Conservation (phyloP, 2,329 filamentous ascomycete species). For the Cyphellophora attinorum region DNA sequence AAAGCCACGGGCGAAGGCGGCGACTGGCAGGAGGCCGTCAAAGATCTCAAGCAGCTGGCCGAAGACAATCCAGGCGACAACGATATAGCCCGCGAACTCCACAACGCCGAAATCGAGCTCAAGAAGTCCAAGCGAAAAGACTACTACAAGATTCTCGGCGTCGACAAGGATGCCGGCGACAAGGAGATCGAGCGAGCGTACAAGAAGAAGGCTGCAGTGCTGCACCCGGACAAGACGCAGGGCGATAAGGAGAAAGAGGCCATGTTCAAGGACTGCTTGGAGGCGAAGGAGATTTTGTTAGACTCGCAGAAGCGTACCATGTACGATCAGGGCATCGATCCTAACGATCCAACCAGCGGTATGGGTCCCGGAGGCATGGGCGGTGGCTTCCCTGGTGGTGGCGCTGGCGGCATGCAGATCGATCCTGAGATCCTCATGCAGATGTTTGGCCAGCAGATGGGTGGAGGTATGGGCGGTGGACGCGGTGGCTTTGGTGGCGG, state of each 20-base stretch:
- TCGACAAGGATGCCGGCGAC: slow-evolving; percentile 77
- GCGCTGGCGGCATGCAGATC: slow-evolving; percentile 34
- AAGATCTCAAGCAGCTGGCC: slow-evolving; percentile 77
- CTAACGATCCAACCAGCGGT: slow-evolving; percentile 60
- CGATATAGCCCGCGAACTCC: slow-evolving; percentile 71
- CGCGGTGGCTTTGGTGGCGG: slow-evolving; percentile 12
- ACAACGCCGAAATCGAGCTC: slow-evolving; percentile 82
- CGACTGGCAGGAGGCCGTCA: slow-evolving; percentile 83
- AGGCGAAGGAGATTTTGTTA: slow-evolving; percentile 92
- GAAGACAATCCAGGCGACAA: slow-evolving; percentile 77
- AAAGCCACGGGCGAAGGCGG: slow-evolving; percentile 79
- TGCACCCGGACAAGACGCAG: slow-evolving; percentile 97
- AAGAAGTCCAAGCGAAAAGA: slow-evolving; percentile 98
- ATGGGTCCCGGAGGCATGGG: slow-evolving; percentile 60
- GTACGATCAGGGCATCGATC: slow-evolving; percentile 88
- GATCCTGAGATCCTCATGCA: slow-evolving; percentile 27
- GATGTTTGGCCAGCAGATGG: slow-evolving; percentile 42
- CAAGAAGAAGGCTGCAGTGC: slow-evolving; percentile 82
- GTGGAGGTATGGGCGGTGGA: slow-evolving; percentile 22
- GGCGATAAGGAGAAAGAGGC: slow-evolving; percentile 75
- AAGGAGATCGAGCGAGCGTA: slow-evolving; percentile 93
- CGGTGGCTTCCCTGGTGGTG: slow-evolving; percentile 32
- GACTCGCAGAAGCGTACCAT: slow-evolving; percentile 86
- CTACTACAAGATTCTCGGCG: slow-evolving; percentile 93
- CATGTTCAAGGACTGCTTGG: slow-evolving; percentile 94